phyloP scores from a whole-genome alignment of 371 early-diverging fungal genomes.

The Umbelopsis sp. region DNA sequence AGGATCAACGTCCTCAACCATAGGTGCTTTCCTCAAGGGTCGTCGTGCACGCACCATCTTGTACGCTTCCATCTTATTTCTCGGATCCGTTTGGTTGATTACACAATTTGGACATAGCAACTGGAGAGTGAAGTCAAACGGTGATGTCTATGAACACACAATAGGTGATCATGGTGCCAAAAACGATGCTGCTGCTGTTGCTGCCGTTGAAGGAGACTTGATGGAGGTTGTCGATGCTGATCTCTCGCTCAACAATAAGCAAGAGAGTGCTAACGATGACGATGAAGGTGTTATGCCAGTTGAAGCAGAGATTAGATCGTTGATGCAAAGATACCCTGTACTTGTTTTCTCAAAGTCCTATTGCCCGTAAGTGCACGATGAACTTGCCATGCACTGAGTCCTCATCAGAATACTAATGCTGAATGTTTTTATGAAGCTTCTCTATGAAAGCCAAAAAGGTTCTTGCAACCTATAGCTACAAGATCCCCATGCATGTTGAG shows the following conservation, averaged over 20 bases:
- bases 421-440: conserved; percentile 20
- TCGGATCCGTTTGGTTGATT: conserved; percentile 8
- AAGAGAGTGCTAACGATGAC: conserved; percentile 8
- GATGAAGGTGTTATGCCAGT: conserved; percentile 11
- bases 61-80: background rate
- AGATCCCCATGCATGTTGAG: conserved; percentile 24
- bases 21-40: conserved; percentile 6
- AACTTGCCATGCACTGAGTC: background rate
- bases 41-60: conserved; percentile 12
- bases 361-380: conserved; percentile 28
- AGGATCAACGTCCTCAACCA: background rate
- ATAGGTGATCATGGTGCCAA: background rate
- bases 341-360: conserved; percentile 37
- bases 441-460: conserved; percentile 32
- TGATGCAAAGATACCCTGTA: conserved; percentile 22
- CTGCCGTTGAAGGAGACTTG: conserved; percentile 14
- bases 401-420: background rate
- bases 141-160: background rate
- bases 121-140: background rate
- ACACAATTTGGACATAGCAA: conserved; percentile 9
- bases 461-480: conserved; percentile 24
- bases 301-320: conserved; percentile 24
- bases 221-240: conserved; percentile 14
- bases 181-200: conserved; percentile 10
- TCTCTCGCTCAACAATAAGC: conserved; percentile 20